Evolutionary conservation across 2,329 filamentous ascomycete species (phyloP), one percentile per base, ranked within the genome.

Genomic region (Diplodia mutila): DNA sequence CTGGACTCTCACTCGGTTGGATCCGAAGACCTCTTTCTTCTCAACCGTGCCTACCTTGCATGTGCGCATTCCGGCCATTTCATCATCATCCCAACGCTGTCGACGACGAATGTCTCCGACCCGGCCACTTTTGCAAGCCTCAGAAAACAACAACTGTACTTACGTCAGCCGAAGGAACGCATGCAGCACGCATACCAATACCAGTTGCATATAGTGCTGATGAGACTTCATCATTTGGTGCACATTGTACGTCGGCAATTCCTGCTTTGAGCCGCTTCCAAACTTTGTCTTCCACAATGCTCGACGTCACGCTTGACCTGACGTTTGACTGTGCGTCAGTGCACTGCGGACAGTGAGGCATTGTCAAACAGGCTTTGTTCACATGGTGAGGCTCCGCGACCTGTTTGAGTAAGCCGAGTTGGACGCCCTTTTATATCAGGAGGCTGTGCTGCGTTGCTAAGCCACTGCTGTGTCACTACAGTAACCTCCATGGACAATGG

Each of bases 141-240:
- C 7, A 21, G 14, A 16, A 7, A 46, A 46, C 14, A 42, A n/a
- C 9, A 1, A 39, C n/a, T 32, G 32, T 39, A 7, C 34, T 57
- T 39, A 57, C 14, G 53, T 57, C 53, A 57, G 53, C 32, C n/a
- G 32, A 57, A 57, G 53, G 53, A 57, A 4, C 21, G 29, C n/a
- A n/a, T 21, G 53, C 53, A 39, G 53, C n/a, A 34, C 29, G 52
- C 52, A 25, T n/a, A n/a, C 29, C 27, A 34, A 25, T n/a, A 32
- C 29, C 27, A 34, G 16, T 12, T 54, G 6, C 25, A 51, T 16
- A 7, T 18, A 6, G 14, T 46, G 42, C 42, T 21, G 14, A 46
- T 21, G 9, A 46, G n/a, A 21, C 42, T 12, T 46, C n/a, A 21
- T 46, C 7, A 18, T n/a, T 46, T 46, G 18, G 8, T 46, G 42